Evolutionary conservation across 2,329 filamentous ascomycete genomes (phyloP).

Genomic region (Ophiostoma ips): DNA sequence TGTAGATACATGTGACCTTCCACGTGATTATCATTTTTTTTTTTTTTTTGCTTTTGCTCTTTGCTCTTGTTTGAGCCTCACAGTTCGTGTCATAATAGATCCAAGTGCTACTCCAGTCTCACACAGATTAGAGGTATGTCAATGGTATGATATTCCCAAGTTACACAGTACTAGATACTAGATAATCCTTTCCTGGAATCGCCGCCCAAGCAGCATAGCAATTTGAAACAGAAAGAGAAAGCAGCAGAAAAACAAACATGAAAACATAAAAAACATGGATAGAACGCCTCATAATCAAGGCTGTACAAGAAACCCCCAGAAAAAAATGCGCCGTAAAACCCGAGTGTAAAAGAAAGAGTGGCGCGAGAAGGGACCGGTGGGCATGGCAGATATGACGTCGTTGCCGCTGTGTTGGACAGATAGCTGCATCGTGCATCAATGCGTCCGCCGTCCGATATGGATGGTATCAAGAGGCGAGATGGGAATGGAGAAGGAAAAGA

Average conservation of each 20-base stretch:
- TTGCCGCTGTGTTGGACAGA: neutral
- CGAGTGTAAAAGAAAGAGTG: neutral
- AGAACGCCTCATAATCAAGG: no score
- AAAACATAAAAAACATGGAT: no score
- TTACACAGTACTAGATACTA: no score
- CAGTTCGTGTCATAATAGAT: no score
- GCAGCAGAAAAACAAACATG: neutral
- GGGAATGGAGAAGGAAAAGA: neutral
- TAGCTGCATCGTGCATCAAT: neutral
- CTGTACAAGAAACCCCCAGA: no score
- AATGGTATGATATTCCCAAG: neutral
- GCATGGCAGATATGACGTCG: neutral
- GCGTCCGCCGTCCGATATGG: neutral
- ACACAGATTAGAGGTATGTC: no score
- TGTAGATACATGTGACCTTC: no score
- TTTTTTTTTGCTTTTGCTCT: no score
- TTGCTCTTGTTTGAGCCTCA: no score
- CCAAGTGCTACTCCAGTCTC: no score
- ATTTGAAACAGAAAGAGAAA: neutral
- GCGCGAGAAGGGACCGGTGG: neutral
- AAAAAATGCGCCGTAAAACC: neutral
- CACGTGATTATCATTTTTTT: no score
- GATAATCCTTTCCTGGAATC: neutral
- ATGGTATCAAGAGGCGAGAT: neutral
- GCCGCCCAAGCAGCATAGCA: neutral